Percentiles rank a stretch among this genome's conserved stretches.
Conservation (phyloP, 2,329 filamentous ascomycete genomes). For the Coniella vitis region DNA sequence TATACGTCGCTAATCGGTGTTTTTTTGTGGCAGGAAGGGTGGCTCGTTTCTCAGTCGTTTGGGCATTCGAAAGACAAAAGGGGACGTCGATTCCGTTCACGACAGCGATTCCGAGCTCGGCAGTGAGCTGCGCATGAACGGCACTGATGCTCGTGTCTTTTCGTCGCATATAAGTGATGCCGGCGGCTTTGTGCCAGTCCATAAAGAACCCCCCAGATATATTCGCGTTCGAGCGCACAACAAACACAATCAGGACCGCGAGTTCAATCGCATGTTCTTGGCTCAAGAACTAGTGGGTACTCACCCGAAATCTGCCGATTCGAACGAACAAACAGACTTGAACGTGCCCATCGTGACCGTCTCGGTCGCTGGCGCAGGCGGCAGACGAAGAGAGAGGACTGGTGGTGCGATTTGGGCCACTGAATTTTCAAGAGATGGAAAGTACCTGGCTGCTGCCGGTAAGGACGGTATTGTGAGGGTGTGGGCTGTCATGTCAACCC, state of each 20-base stretch:
- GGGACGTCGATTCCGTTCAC: constrained; percentile 39
- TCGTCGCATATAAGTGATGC: constrained; percentile 67
- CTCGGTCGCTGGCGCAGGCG: constrained; percentile 27
- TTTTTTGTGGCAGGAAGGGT: constrained; percentile 58
- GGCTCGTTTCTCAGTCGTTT: constrained; percentile 83
- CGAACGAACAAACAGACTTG: constrained; percentile 13
- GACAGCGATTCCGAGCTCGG: constrained; percentile 65
- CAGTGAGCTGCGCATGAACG: constrained; percentile 62
- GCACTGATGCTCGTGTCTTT: constrained; percentile 77
- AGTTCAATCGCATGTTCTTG: constrained; percentile 83
- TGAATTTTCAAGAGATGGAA: constrained; percentile 88
- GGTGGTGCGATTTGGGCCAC: constrained; percentile 80
- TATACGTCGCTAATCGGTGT: constrained; percentile 5
- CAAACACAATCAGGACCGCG: constrained; percentile 59
- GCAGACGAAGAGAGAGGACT: constrained; percentile 35
- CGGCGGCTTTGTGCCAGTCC: constrained; percentile 72
- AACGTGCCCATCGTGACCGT: constrained; percentile 23
- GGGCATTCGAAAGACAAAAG: constrained; percentile 69
- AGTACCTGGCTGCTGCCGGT: constrained; percentile 84
- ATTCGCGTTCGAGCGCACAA: constrained; percentile 77
- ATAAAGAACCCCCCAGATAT: constrained; percentile 85
- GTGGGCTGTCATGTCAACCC: constrained; percentile 79
- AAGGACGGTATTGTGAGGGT: constrained; percentile 80
- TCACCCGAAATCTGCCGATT: constrained; percentile 29
- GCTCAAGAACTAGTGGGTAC: constrained; percentile 80